phyloP scores from a whole-genome alignment of 495 filamentous ascomycete genomes.

The Xylaria scruposa region DNA sequence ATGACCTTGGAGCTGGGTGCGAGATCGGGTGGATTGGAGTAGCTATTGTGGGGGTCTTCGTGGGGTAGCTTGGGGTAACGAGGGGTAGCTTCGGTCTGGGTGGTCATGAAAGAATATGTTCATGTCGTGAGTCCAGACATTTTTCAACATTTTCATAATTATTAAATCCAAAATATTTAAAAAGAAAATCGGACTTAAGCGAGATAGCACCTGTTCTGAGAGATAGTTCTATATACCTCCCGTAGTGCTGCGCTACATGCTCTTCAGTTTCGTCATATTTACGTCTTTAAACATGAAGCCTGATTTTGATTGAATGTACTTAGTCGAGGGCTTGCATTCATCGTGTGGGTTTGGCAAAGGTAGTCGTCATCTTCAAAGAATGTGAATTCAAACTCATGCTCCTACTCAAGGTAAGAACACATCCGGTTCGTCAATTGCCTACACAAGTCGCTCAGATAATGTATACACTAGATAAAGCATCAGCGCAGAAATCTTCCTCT shows the following conservation, averaged over 20 bases:
- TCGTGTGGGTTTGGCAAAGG: background rate
- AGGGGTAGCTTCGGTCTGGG: background rate
- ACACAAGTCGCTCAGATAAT: background rate
- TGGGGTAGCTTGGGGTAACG: slow-evolving; percentile 6
- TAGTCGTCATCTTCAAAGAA: background rate
- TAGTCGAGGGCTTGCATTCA: background rate
- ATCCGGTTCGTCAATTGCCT: background rate
- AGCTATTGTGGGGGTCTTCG: slow-evolving; percentile 16
- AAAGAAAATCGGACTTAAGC: background rate
- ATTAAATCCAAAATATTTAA: background rate
- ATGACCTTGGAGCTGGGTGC: background rate
- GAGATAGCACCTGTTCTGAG: background rate
- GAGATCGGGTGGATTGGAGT: slow-evolving; percentile 14
- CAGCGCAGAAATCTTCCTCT: background rate
- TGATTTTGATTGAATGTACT: background rate
- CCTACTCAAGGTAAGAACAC: background rate
- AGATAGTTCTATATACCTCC: background rate
- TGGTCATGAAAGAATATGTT: background rate
- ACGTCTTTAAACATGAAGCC: background rate
- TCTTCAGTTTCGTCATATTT: background rate
- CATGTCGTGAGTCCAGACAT: background rate
- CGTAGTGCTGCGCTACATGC: background rate
- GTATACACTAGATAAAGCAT: background rate
- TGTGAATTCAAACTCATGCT: background rate
- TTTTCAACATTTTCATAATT: background rate